Evolutionary conservation across 177 flowering plant species (phyloP).

Genomic region (Vitis hybrid): DNA sequence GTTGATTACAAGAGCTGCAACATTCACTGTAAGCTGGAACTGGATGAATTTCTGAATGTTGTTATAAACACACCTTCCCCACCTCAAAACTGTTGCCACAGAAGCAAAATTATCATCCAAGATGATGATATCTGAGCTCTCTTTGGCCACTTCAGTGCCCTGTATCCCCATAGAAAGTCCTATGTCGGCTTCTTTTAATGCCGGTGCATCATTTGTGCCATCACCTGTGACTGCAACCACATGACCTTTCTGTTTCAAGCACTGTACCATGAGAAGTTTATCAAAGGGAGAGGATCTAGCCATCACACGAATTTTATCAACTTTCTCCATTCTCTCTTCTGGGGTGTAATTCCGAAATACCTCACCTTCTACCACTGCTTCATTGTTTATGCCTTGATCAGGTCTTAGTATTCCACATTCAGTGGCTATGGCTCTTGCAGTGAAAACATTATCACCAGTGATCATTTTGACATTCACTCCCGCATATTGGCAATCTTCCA

Average conservation of each 20-base stretch:
- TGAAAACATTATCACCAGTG: constrained; percentile 56
- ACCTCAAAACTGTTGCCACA: constrained; percentile 40
- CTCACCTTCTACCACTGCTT: constrained; percentile 48
- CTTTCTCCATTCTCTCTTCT: constrained; percentile 40
- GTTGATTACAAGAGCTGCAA: constrained; percentile 56
- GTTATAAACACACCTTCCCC: constrained; percentile 63
- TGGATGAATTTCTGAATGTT: constrained; percentile 71
- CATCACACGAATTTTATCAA: constrained; percentile 49
- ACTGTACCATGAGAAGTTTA: constrained; percentile 51
- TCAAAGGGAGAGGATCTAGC: constrained; percentile 57
- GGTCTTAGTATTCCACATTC: constrained; percentile 57
- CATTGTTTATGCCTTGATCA: constrained; percentile 16
- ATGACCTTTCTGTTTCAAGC: constrained; percentile 48
- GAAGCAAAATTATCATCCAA: constrained; percentile 54
- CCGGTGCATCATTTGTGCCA: constrained; percentile 50
- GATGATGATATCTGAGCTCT: constrained; percentile 53
- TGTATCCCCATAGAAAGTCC: constrained; percentile 69
- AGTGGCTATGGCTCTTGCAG: constrained; percentile 57
- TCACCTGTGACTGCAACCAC: constrained; percentile 60
- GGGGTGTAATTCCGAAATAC: constrained; percentile 45
- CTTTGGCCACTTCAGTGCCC: constrained; percentile 59
- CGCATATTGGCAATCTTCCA: constrained; percentile 41
- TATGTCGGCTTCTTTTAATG: constrained; percentile 54
- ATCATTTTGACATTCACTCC: constrained; percentile 55
- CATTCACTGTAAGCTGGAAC: constrained; percentile 61